Base-by-base conservation (phyloP, 2,329 filamentous ascomycete genomes). In the Daldinia sp. region DNA sequence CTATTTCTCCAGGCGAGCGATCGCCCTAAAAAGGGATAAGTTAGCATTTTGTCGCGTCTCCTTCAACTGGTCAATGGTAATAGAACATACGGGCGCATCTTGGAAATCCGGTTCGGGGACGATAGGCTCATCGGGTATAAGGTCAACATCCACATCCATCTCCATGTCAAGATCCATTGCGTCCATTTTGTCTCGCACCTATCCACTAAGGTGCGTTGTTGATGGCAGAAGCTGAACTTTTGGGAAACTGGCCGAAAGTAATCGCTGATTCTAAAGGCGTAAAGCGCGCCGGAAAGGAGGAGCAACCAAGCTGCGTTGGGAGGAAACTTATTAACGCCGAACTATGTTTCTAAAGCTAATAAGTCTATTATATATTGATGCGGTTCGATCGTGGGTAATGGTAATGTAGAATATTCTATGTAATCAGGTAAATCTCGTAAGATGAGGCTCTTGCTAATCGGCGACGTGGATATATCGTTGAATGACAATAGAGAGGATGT, bases 121-220 rank as follows among this genome's bases (percentile, higher is more conserved):
- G 62, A 77, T 77, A 27, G 75, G 75, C 58, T 76, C 76, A 34
- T 81, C 78, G 27, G 78, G 81, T 30, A 84, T 81, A 3, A 82
- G 77, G 32, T 82, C 82, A 29, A 84, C 72, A 68, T 84, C 82
- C 68, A 91, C 81, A 71, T 88, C 90, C 87, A 92, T 91, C 67
- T 92, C 90, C 58, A 92, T 88, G 57, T 87, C 85, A 70, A 85
- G 79, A 76, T 93, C 90, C 88, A 92, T 88, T 58, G 68, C 82
- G 60, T 80, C 74, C 74, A 76, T 74, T 45, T 53, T 68, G 68
- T 15, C 60, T 34, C 50, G 10, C 51, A 52, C 21, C 55, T 43
- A 34, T 13, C 13, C 19, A 25, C 29, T 11, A 56, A 50, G 25
- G 57, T 21, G 39, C 35, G 39, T 43, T 37, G 27, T 58, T 11